Evolutionary conservation across 2,329 filamentous ascomycete species (phyloP), one percentile per base, ranked within the genome.

Genomic region (Botrytis aclada): DNA sequence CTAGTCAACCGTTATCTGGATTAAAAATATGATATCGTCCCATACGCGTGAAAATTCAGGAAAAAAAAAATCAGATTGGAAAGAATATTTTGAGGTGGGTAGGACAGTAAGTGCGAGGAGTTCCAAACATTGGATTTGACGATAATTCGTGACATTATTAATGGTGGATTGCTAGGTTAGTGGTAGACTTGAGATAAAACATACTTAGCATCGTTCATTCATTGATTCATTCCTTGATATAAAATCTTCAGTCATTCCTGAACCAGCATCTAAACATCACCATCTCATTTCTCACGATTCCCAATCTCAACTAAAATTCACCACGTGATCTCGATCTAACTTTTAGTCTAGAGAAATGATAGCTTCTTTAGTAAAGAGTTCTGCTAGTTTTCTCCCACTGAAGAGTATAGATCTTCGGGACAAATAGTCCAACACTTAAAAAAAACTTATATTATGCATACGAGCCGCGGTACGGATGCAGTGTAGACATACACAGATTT

Each of bases 391-490:
- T 18, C n/a, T 18, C 3, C 3, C 16, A 29, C 51, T 56, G n/a
- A 29, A 56, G 3, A 29, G 14, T 54, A n/a, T 16, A 54, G 5
- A 51, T 29, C 16, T 2, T 29, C 14, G 3, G 18, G n/a, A 56
- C 0, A 7, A 29, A 29, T 1, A 2, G 2, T 16, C 16, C 16
- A 3, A 29, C 7, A n/a, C 7, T 9, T 1, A 14, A 0, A 7
- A 18, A 56, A 56, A 0, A 56, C 3, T 2, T 2, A 29, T 56
- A 1, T 18, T 18, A 56, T 18, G 51, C 14, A 29, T 29, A 7
- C 14, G n/a, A 18, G n/a, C 7, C 14, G 16, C 51, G 18, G 4
- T 56, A 29, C 51, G 32, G 14, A 3, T 29, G 16, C n/a, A 29
- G 5, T 29, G 6, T 18, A 29, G 9, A 16, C 14, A 29, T 8